A percentile compares a stretch with the other conserved stretches of the same genome.
Conservation (phyloP, 2,329 filamentous ascomycete species). For the Ilyonectria destructans region DNA sequence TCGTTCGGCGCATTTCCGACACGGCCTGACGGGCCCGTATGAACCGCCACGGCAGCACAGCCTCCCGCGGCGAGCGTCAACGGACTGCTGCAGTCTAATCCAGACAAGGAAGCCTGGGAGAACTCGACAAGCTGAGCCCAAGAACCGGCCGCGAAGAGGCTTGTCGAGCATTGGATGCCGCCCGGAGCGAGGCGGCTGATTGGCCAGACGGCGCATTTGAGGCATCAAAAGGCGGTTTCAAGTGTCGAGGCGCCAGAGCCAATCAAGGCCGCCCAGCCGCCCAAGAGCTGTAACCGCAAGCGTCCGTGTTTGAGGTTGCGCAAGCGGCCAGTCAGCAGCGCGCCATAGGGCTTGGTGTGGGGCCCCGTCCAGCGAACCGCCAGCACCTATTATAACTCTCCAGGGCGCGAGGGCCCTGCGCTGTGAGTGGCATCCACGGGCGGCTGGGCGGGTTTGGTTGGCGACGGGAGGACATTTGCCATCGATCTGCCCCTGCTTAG, state of each 20-base stretch:
- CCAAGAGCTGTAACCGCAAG: slow-evolving; percentile 28
- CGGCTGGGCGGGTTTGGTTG: slow-evolving; percentile 27
- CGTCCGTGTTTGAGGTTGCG: slow-evolving; percentile 27
- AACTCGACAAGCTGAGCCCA: slow-evolving; percentile 15
- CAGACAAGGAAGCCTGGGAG: not conserved
- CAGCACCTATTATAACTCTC: not conserved
- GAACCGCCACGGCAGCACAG: slow-evolving; percentile 25
- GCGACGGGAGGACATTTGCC: slow-evolving; percentile 11
- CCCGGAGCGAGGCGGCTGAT: not conserved
- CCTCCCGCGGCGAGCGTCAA: slow-evolving; percentile 23
- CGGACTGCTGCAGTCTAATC: slow-evolving; percentile 8
- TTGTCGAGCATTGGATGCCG: slow-evolving; percentile 9
- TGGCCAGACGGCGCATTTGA: slow-evolving; percentile 8
- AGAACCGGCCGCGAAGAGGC: not conserved
- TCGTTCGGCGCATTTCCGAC: not conserved
- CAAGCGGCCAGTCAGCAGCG: slow-evolving; percentile 14
- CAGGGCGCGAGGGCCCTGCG: not conserved
- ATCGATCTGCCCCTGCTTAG: not conserved
- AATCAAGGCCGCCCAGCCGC: slow-evolving; percentile 26
- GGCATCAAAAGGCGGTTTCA: slow-evolving; percentile 31
- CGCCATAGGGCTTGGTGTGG: not conserved
- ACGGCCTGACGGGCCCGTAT: slow-evolving; percentile 5
- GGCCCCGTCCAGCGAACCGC: not conserved
- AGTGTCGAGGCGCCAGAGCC: slow-evolving; percentile 17
- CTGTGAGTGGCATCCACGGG: slow-evolving; percentile 7